Base-by-base conservation (phyloP, 2,329 filamentous ascomycete genomes). In the Celoporthe dispersa region DNA sequence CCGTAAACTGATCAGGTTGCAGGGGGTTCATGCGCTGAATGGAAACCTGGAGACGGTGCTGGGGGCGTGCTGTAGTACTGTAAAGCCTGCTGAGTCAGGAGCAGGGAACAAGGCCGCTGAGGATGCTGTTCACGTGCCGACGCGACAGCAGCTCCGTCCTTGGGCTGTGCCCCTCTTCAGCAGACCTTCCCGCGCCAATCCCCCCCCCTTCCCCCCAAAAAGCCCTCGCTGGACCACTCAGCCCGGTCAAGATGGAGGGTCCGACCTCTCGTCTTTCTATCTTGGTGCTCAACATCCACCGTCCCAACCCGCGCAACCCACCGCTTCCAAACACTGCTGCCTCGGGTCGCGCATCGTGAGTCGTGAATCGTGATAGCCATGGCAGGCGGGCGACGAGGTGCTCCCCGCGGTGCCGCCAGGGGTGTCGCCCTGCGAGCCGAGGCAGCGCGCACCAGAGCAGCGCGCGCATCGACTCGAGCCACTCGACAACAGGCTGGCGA, bases 401-500 rank as follows among this genome's bases (percentile, higher is more conserved):
- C 65, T 12, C 33, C 44, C 9, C 66, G 59, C 35, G 64, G 64
- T n/a, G 41, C 68, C n/a, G 51, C 44, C 19, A 48, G 68, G 14
- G 70, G 70, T 51, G 51, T 66, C 33, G 63, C 44, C 33, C 66
- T 63, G n/a, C 35, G 69, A n/a, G 66, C 69, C 37, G 66, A 71
- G 37, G 65, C 70, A 53, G 39, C 70, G 37, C 68, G 35, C 19
- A 48, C 4, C 44, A 69, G 69, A 35, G 44, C 41, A 14, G 51
- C 64, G 12, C 67, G 60, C 31, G 66, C 75, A 22, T 67, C 75
- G 28, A 73, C 75, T 25, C 55, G 71, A 60, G 75, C 74, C 7
- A 69, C 75, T 75, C 67, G 69, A 44, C 76, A 77, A 7, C 76
- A 75, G 28, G 69, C 75, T n/a, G 72, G 61, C 61, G 68, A 73